A percentile compares a stretch with the other conserved stretches of the same genome.
Evolutionary conservation across 257 asterid species (phyloP).

Genomic region (Petunia secreta): DNA sequence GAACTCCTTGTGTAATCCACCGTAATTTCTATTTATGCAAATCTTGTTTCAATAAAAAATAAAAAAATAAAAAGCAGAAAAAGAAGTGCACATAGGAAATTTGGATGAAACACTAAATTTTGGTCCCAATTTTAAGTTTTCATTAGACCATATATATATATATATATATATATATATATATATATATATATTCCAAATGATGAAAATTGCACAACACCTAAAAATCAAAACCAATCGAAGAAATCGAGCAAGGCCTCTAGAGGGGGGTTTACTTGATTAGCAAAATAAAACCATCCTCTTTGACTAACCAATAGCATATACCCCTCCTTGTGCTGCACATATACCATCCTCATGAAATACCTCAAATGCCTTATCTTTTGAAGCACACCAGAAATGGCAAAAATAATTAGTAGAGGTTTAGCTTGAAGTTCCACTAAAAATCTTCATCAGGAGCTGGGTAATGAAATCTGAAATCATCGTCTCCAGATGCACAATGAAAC

Average conservation of each 20-base stretch:
- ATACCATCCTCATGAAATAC: neutral
- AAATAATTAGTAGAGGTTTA: neutral
- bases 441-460: neutral
- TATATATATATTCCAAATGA: too few species aligned
- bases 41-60: too few species aligned
- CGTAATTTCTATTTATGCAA: too few species aligned
- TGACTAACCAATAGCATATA: constrained; percentile 6
- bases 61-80: too few species aligned
- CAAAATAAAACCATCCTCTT: constrained; percentile 20
- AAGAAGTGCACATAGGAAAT: too few species aligned
- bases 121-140: too few species aligned
- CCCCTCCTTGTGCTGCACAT: neutral
- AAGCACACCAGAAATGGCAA: constrained; percentile 4
- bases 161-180: too few species aligned
- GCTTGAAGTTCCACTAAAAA: neutral
- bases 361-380: neutral
- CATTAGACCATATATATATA: too few species aligned
- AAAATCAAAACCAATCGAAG: too few species aligned
- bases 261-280: neutral
- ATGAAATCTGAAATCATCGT: constrained; percentile 9
- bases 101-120: too few species aligned
- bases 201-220: too few species aligned
- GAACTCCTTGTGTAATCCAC: too few species aligned
- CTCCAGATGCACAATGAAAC: constrained; percentile 4
- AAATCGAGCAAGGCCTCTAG: neutral